Evolutionary conservation across 2,329 filamentous ascomycete species (phyloP), one percentile per base, ranked within the genome.

Genomic region (Paecilomyces sp.): DNA sequence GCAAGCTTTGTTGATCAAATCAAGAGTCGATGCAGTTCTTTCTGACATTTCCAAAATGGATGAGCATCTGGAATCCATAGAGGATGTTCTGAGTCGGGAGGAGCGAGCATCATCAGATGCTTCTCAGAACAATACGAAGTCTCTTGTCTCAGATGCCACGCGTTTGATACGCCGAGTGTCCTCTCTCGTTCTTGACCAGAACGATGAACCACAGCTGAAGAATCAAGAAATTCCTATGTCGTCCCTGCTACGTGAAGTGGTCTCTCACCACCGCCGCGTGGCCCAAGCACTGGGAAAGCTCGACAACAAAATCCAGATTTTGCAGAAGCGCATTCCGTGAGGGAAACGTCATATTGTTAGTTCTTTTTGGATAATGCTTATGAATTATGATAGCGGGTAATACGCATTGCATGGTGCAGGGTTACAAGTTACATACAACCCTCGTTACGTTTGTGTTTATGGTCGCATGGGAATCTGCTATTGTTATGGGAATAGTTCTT

Each of bases 61-160:
- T 47, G 72, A 74, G 58, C 71, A 74, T 34, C 66, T 74, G 7
- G 70, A 74, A 47, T 73, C 72, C 1, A 67, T 74, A 12, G 66
- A 68, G 30, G 60, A 60, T 72, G 8, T 57, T 60, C 22, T 66
- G 71, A 1, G 67, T 47, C 41, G 68, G 55, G 59, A 62, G 57
- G 68, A 63, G 30, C 61, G 56, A 13, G 58, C 57, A 3, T 58
- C 34, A 63, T 25, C 58, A 57, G 30, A 24, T 67, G 9, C 57
- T 66, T 47, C 41, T 8, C 15, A 47, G n/a, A 18, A 18, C 41
- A 18, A 47, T 18, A 47, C 18, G n/a, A 22, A 18, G 6, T 47
- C 41, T 3, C 15, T 47, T 9, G 41, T 18, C 18, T 47, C 41
- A 15, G 41, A 47, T 47, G 41, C 41, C 18, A 47, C 41, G 8